Evolutionary conservation across 2,329 filamentous ascomycete species (phyloP).

Genomic region (Diaporthe sp.): DNA sequence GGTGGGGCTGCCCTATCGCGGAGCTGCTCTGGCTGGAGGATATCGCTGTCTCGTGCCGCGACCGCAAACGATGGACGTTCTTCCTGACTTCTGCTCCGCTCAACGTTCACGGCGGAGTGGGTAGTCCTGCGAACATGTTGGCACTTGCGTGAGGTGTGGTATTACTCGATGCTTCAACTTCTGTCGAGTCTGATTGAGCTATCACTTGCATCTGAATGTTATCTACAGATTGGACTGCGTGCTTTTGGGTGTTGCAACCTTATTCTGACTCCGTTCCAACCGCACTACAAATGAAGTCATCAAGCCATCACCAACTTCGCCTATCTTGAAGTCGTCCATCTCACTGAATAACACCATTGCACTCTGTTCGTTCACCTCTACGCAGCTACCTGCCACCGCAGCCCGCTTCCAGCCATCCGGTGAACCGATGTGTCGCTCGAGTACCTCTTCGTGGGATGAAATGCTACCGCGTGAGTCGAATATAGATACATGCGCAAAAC

Average conservation of each 20-base stretch:
- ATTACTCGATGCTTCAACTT: not conserved
- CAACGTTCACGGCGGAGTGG: conserved; percentile 23
- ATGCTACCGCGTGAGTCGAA: not conserved
- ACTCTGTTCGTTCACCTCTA: not conserved
- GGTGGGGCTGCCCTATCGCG: conserved; percentile 51
- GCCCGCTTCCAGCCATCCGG: not conserved
- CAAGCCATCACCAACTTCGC: not conserved
- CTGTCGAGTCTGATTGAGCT: no score
- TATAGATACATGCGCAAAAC: not conserved
- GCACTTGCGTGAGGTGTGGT: not conserved
- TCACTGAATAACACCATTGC: not conserved
- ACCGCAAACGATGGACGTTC: conserved; percentile 50
- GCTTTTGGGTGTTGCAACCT: not conserved
- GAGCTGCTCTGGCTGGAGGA: conserved; percentile 52
- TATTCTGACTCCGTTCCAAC: not conserved
- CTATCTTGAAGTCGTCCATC: not conserved
- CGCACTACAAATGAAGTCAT: not conserved
- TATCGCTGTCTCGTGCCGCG: conserved; percentile 47
- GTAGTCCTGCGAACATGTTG: conserved; percentile 31
- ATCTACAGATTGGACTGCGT: not conserved
- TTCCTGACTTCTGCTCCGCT: conserved; percentile 47
- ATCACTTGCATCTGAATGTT: not conserved
- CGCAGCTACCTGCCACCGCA: not conserved
- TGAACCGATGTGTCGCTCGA: not conserved
- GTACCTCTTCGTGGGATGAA: not conserved